These are phyloP conservation scores for Capsicum baccatum DNA, from an alignment of 257 asterid genomes.

Conservation along the genomic window DNA sequence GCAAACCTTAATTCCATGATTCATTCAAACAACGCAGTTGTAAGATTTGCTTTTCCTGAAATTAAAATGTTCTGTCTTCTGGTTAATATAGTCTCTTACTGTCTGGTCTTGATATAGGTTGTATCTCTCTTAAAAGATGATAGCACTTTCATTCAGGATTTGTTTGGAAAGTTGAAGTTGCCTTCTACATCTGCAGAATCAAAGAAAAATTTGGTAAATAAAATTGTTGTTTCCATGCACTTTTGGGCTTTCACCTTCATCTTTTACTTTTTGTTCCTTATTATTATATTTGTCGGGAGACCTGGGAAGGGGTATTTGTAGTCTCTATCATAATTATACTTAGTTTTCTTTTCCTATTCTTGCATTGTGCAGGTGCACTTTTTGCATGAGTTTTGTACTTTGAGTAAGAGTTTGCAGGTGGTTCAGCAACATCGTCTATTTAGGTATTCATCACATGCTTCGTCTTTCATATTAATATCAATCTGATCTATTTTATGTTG, in stretches of 20 bases:
- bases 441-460: constrained; percentile 52
- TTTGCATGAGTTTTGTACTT: constrained; percentile 88
- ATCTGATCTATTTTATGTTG: not conserved
- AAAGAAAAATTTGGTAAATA: constrained; percentile 72
- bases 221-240: not conserved
- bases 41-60: constrained; percentile 46
- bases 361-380: constrained; percentile 62
- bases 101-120: constrained; percentile 56
- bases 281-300: not conserved
- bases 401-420: constrained; percentile 95
- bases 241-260: not conserved
- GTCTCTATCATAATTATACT: constrained; percentile 13
- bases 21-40: constrained; percentile 84
- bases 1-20: constrained; percentile 78
- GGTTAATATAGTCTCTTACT: constrained; percentile 35
- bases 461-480: not conserved
- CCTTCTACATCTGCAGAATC: constrained; percentile 66
- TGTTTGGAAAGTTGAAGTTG: constrained; percentile 81
- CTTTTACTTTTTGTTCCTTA: not conserved
- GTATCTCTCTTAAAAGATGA: constrained; percentile 90
- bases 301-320: not conserved
- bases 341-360: not conserved
- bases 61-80: constrained; percentile 24
- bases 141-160: constrained; percentile 75
- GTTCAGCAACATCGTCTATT: constrained; percentile 87